phyloP scores from a whole-genome alignment of 2,329 filamentous ascomycete species.

The Nannizziopsis barbatae region DNA sequence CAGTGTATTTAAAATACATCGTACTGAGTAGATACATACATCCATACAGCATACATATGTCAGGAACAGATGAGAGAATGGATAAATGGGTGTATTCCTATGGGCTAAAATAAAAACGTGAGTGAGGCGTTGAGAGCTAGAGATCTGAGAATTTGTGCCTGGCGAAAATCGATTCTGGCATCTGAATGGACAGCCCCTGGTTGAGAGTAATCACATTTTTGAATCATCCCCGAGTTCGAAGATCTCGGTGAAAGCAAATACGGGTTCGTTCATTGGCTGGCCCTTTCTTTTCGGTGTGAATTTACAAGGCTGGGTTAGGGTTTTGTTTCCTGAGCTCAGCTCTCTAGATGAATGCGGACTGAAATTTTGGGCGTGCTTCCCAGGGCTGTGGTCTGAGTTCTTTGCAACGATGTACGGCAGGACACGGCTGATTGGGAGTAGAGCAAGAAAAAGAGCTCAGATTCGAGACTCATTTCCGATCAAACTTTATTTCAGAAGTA shows the following conservation, averaged over 20 bases:
- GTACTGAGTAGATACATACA: conserved; percentile 4
- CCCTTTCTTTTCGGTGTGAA: background rate
- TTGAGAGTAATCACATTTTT: background rate
- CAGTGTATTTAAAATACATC: background rate
- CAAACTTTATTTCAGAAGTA: no score
- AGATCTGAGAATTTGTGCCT: conserved; percentile 4
- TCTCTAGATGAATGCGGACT: no score
- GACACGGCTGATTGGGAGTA: no score
- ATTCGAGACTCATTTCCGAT: no score
- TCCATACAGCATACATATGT: conserved; percentile 6
- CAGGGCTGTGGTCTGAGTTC: no score
- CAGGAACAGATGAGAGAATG: background rate
- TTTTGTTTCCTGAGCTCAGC: no score
- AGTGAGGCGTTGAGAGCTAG: conserved; percentile 16
- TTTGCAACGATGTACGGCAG: no score
- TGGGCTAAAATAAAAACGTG: background rate
- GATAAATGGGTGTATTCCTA: background rate
- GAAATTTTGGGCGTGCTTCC: no score
- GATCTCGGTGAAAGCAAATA: background rate
- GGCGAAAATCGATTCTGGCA: conserved; percentile 6
- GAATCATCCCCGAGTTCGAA: conserved; percentile 1
- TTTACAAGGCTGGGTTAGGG: no score
- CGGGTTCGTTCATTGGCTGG: background rate
- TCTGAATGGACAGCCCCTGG: conserved; percentile 6
- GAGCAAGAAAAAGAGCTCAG: no score